These are phyloP conservation scores for Fusarium domesticum DNA, from an alignment of 2,329 filamentous ascomycete species.

Conservation along the genomic window DNA sequence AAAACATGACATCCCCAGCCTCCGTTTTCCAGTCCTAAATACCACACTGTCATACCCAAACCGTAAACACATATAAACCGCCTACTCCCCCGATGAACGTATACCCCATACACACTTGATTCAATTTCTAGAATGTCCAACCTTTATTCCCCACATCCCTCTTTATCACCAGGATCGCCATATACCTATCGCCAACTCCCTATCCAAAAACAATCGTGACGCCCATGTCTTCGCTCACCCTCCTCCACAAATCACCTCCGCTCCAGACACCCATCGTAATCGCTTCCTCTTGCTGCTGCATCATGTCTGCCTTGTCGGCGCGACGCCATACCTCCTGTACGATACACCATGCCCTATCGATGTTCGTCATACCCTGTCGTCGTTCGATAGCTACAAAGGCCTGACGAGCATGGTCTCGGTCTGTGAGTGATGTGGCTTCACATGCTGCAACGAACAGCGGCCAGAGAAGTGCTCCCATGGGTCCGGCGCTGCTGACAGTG, in stretches of 20 bases:
- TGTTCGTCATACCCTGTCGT: conserved; percentile 64
- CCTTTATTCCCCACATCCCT: too few relatives aligned
- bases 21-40: too few relatives aligned
- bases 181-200: too few relatives aligned
- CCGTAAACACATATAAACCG: too few relatives aligned
- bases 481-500: conserved; percentile 54
- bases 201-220: conserved; percentile 57
- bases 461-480: conserved; percentile 63
- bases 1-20: too few relatives aligned
- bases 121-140: too few relatives aligned
- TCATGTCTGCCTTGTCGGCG: conserved; percentile 39
- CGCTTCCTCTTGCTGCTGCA: conserved; percentile 26
- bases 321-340: conserved; percentile 60
- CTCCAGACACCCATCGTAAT: conserved; percentile 16
- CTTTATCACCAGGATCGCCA: too few relatives aligned
- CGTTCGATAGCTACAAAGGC: conserved; percentile 53
- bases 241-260: conserved; percentile 50
- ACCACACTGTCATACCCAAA: too few relatives aligned
- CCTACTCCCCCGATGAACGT: too few relatives aligned
- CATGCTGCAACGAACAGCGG: conserved; percentile 62
- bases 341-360: conserved; percentile 58
- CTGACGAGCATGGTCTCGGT: conserved; percentile 49
- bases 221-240: conserved; percentile 56
- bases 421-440: conserved; percentile 50
- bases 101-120: too few relatives aligned